These are phyloP conservation scores for Volvox reticuliferus DNA, from an alignment of 139 green algal species.

Conservation along the genomic window DNA sequence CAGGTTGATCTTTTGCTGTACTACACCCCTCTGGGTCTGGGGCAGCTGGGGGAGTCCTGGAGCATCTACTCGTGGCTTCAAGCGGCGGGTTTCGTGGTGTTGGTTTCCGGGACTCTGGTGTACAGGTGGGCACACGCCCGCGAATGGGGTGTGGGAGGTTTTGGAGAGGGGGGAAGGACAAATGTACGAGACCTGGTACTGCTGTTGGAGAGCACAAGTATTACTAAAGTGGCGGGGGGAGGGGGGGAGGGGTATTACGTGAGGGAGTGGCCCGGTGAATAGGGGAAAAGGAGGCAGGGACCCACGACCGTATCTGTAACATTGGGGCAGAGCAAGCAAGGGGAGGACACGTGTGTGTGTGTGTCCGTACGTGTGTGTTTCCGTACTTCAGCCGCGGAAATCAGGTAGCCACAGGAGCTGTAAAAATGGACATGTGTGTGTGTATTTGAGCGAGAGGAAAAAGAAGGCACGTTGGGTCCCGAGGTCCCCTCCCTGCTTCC, in stretches of 20 bases:
- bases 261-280: neutral
- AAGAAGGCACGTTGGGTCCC: no score
- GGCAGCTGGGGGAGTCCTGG: constrained; percentile 73
- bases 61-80: constrained; percentile 72
- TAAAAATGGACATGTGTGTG: no score
- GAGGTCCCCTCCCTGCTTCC: neutral
- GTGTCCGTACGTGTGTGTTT: neutral
- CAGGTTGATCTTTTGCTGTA: constrained; percentile 70
- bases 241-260: neutral
- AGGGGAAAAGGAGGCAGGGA: no score
- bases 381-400: no score
- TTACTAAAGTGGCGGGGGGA: no score
- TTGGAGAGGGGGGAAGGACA: no score
- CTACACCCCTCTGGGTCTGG: constrained; percentile 64
- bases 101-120: constrained; percentile 69
- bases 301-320: neutral
- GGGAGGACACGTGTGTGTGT: neutral
- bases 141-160: no score
- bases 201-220: no score
- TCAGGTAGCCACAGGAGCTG: no score
- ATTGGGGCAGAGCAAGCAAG: neutral
- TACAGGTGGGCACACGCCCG: constrained; percentile 54
- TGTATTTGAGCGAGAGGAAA: no score
- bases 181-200: no score
- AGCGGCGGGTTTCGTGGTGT: constrained; percentile 64